Evolutionary conservation across 306 rosid species (phyloP).

Genomic region (Sechiopsis laciniata): DNA sequence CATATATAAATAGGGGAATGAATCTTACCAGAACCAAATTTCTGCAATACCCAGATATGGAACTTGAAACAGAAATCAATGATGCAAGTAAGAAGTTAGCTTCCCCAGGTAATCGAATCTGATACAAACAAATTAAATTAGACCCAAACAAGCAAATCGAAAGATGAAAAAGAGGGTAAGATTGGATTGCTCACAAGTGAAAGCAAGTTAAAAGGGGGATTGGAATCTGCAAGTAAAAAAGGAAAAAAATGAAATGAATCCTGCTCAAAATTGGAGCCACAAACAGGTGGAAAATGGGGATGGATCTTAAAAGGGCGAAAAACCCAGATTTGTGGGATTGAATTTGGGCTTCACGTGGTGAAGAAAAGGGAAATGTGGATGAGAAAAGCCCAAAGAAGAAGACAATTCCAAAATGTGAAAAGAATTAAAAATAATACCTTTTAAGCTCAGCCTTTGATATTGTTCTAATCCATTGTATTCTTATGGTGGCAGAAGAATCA

Average conservation of each 20-base stretch:
- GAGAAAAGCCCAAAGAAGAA: conserved; percentile 20
- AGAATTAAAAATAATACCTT: background rate
- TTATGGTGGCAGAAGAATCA: background rate
- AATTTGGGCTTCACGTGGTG: conserved; percentile 16
- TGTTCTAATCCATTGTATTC: background rate
- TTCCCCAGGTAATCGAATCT: background rate
- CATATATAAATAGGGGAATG: background rate
- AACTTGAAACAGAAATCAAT: conserved; percentile 9
- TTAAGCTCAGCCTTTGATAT: background rate
- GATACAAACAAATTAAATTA: background rate
- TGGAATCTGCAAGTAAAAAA: background rate
- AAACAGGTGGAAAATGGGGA: background rate
- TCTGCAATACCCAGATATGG: background rate
- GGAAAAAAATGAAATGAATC: background rate
- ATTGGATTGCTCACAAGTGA: background rate
- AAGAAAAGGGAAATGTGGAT: conserved; percentile 19
- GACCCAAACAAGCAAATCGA: background rate
- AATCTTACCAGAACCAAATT: conserved; percentile 10
- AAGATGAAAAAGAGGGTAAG: background rate
- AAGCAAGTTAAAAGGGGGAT: background rate
- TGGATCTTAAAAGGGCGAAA: background rate
- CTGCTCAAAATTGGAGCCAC: background rate
- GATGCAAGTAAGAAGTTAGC: background rate
- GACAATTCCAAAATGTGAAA: conserved; percentile 5
- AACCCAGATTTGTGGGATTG: conserved; percentile 2